Percentiles rank a stretch among this genome's conserved stretches.
These are phyloP conservation scores for Furcasterigmium sp. DNA, from an alignment of 2,329 filamentous ascomycete genomes.

Conservation along the genomic window DNA sequence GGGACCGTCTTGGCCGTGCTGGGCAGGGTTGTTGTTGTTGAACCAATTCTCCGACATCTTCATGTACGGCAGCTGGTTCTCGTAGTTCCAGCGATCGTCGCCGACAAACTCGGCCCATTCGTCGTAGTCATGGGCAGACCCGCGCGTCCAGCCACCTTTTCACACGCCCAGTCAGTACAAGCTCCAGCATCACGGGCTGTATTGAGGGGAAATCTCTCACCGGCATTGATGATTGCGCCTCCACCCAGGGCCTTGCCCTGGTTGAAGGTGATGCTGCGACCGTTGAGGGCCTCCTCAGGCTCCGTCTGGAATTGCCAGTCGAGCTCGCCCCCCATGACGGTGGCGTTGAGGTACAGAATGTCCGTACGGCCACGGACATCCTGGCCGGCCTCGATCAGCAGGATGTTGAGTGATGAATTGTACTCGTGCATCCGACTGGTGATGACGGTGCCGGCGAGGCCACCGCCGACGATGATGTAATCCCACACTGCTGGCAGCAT, in stretches of 20 bases:
- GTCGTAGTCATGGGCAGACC: not conserved
- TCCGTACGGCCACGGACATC: not conserved
- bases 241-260: constrained; percentile 8
- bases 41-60: constrained; percentile 3
- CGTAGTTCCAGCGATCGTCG: not conserved
- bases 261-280: not conserved
- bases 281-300: not conserved
- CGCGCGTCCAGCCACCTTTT: not conserved
- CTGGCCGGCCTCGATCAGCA: not conserved
- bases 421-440: constrained; percentile 22
- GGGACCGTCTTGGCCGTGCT: constrained; percentile 32
- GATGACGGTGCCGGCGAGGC: constrained; percentile 35
- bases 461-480: constrained; percentile 34
- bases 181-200: no score
- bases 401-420: not conserved
- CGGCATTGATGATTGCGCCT: constrained; percentile 5
- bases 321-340: not conserved
- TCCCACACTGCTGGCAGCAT: no score
- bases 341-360: not conserved
- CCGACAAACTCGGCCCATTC: constrained; percentile 5
- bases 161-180: not conserved
- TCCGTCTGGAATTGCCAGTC: not conserved
- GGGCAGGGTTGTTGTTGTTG: constrained; percentile 19
- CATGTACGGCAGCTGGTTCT: constrained; percentile 6
- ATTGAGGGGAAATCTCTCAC: no score